These are phyloP conservation scores for Melocanna baccifera DNA, from an alignment of 176 grass and related monocot species.

Conservation along the genomic window DNA sequence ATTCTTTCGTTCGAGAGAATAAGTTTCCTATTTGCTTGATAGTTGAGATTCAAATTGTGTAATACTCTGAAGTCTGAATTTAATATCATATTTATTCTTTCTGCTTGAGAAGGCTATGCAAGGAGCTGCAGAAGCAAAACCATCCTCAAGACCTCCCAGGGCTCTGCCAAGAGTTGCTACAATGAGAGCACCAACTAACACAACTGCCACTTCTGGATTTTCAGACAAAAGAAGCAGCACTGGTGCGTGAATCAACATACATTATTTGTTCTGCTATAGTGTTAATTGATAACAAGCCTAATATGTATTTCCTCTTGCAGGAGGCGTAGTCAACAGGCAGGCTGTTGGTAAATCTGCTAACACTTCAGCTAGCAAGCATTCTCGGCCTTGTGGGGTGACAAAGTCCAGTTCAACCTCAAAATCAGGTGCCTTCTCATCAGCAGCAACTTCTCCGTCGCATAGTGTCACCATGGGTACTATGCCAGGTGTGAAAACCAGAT, in stretches of 20 bases:
- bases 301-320: constrained; percentile 38
- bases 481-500: constrained; percentile 34
- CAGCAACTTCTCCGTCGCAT: neutral
- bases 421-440: neutral
- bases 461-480: constrained; percentile 2
- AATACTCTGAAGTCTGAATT: constrained; percentile 22
- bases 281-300: neutral
- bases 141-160: constrained; percentile 52
- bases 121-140: constrained; percentile 44
- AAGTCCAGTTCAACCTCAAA: constrained; percentile 26
- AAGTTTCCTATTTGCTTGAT: neutral
- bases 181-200: constrained; percentile 43
- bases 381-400: constrained; percentile 4
- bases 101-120: constrained; percentile 31
- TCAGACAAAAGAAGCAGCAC: constrained; percentile 62
- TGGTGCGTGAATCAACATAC: constrained; percentile 33
- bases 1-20: neutral
- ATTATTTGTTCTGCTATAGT: constrained; percentile 1
- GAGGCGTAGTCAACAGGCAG: constrained; percentile 42
- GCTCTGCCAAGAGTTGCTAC: constrained; percentile 60
- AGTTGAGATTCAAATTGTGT: neutral
- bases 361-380: constrained; percentile 12
- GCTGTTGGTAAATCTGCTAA: constrained; percentile 31
- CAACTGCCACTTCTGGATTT: constrained; percentile 14
- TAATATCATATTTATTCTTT: neutral